Base-by-base conservation (phyloP, 164 flowering plant genomes). In the Nymphaea thermarum region DNA sequence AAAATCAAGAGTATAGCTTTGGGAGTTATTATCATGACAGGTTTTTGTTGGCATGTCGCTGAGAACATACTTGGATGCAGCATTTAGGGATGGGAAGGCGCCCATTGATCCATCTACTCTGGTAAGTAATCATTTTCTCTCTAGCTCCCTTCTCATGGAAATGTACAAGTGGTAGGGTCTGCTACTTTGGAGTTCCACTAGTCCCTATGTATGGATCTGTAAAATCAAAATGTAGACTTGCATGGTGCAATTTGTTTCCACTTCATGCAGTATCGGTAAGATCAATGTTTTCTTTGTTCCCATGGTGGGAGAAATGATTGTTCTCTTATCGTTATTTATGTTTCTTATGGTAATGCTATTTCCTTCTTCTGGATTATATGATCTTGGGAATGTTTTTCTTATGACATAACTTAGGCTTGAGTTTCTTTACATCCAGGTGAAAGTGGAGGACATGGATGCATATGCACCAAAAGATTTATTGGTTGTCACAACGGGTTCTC, bases 21-120 rank as follows among this genome's bases (percentile, higher is more conserved):
- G 42, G 64, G 1, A n/a, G 36, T 61, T 36, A 64, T 66, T 65
- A 60, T 64, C 75, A 74, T 71, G 55, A 67, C 77, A 94, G 98
- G 98, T 88, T 41, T 92, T 94, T 81, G 96, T 91, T 71, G 99
- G 99, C 66, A 90, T 94, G 99, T 90, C 99, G 53, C 74, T 94
- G 51, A 90, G 95, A 82, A 88, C 99, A 69, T 94, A 94, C 77
- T 77, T 94, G 63, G 99, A 94, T 70, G 99, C 99, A 73, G 99
- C 99, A 66, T 94, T 90, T 90, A 94, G 79, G 79, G 99, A 94
- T 81, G 99, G 99, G 60, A 84, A 88, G 78, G 97, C 97, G 69
- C 95, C 99, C 55, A 85, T 94, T 65, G 99, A 94, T 76, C 99
- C 99, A 62, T 91, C 99, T 44, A 86, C 96, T 55, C 74, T 94